These are phyloP conservation scores for Phytophthora sojae DNA, from an alignment of 352 stramenopile species.

Conservation along the genomic window DNA sequence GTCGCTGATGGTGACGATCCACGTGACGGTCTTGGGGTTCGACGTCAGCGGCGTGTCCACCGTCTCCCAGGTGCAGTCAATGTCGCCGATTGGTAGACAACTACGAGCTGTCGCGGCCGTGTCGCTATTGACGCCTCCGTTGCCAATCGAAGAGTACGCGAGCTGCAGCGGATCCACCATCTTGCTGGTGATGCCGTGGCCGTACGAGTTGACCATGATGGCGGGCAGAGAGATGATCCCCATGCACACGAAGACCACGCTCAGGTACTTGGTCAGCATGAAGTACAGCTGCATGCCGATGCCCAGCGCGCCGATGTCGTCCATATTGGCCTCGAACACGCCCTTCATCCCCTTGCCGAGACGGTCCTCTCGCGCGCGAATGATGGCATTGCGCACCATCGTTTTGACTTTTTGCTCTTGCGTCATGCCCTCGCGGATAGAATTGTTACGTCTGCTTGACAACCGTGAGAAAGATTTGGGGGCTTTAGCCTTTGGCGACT, in stretches of 20 bases:
- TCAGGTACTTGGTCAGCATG: conserved; percentile 61
- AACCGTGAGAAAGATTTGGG: neutral
- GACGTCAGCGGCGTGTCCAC: conserved; percentile 52
- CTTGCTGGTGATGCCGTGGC: conserved; percentile 53
- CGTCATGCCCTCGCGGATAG: conserved; percentile 17
- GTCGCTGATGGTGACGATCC: conserved; percentile 57
- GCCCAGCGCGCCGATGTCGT: conserved; percentile 56
- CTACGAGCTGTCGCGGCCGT: conserved; percentile 30
- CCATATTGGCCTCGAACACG: conserved; percentile 41
- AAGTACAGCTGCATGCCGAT: conserved; percentile 73
- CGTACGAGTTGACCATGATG: conserved; percentile 52
- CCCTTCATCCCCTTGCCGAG: conserved; percentile 48
- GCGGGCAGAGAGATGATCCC: conserved; percentile 48
- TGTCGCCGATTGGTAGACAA: conserved; percentile 44
- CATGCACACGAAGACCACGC: conserved; percentile 47
- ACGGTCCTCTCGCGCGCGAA: conserved; percentile 37
- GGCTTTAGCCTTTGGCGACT: conserved; percentile 7
- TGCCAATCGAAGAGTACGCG: conserved; percentile 53
- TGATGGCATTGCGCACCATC: conserved; percentile 23
- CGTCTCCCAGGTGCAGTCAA: conserved; percentile 57
- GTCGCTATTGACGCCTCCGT: conserved; percentile 50
- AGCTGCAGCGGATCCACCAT: conserved; percentile 54
- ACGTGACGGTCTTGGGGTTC: conserved; percentile 47
- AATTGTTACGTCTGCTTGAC: conserved; percentile 12
- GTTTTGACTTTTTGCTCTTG: conserved; percentile 22